Base-by-base conservation (phyloP, 148 eudicot genomes). In the Oxyria digyna region DNA sequence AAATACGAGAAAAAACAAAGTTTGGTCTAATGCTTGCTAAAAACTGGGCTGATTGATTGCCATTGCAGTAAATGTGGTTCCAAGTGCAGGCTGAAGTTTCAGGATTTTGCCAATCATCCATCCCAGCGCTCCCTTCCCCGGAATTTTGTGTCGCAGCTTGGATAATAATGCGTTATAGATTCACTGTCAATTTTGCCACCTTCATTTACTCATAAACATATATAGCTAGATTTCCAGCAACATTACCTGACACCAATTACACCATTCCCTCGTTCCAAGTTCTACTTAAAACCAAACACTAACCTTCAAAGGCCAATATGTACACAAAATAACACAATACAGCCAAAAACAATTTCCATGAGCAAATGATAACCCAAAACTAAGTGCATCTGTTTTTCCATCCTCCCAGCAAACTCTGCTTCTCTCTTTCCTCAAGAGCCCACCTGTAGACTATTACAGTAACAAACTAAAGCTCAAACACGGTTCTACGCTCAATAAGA, bases 401-500 rank as follows among this genome's bases (percentile, higher is more conserved):
- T 20, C 57, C 12, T 52, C 41, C 8, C 41, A 38, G 41, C 4
- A 38, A 38, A 38, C 8, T 38, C 41, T 38, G 41, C 57, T 50
- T 8, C 57, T 50, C 14, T 27, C 65, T 27, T 9, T n/a, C 35
- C 27, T 15, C 29, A 13, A 17, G n/a, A 59, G 37, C n/a, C n/a
- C n/a, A n/a, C 29, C 65, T 59, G 41, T 38, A 50, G 10, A 50
- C 8, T 50, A 50, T 20, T 50, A 21, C 27, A 50, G 57, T 27
- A 38, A 38, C 41, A 4, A 38, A n/a, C 65, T 59, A 59, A 59
- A 27, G 65, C 68, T 79, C 78, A 10, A 68, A 81, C 55, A 79
- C 72, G 74, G 72, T 69, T 40, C 87, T 74, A 40, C 80, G 84
- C 70, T 93, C 91, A 62, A 89, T 66, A 32, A 89, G 91, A 71